Base-by-base conservation (phyloP, 768 basidiomycete genomes). In the Podaxis sp. region DNA sequence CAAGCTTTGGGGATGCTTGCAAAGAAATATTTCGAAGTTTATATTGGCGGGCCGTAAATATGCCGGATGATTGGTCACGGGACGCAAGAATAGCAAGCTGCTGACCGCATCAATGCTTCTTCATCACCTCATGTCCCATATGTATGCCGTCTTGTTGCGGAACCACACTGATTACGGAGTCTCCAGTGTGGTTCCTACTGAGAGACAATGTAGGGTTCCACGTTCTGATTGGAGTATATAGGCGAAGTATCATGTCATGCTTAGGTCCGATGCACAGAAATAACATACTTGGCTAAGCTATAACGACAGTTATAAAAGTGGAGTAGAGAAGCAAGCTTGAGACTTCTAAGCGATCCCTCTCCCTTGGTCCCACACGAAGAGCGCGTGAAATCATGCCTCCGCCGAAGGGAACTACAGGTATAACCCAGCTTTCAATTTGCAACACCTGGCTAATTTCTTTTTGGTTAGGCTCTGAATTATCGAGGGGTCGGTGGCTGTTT, bases 401-500 rank as follows among this genome's bases (percentile, higher is more conserved):
- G 50, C 74, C 72, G 41, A 46, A 65, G 55, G 80, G 79, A 70
- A 78, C 77, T 24, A 81, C 80, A 24, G 80, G 80, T 81, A 25
- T 29, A n/a, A 22, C 38, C 17, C 24, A 8, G 19, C 22, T 13
- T 59, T n/a, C 8, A 38, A 15, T 27, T 24, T 51, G 13, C 19
- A 46, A 40, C 33, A 33, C 61, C 37, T 15, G 27, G 58, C 27
- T 29, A 50, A 47, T 19, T 27, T 29, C 15, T 15, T 25, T 46
- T 58, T 55, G 53, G 49, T 51, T 57, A 78, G 82, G 77, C 55
- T 70, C 80, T 55, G 76, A 84, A 64, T 73, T 84, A 62, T 73
- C 72, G n/a, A 74, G 72, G 64, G 75, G 70, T 51, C 75, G 77
- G 67, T 86, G 81, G 81, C 74, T 73, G 27, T 86, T 81, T 69